These are phyloP conservation scores for Capronia americana DNA, from an alignment of 2,329 filamentous ascomycete species.

Conservation along the genomic window DNA sequence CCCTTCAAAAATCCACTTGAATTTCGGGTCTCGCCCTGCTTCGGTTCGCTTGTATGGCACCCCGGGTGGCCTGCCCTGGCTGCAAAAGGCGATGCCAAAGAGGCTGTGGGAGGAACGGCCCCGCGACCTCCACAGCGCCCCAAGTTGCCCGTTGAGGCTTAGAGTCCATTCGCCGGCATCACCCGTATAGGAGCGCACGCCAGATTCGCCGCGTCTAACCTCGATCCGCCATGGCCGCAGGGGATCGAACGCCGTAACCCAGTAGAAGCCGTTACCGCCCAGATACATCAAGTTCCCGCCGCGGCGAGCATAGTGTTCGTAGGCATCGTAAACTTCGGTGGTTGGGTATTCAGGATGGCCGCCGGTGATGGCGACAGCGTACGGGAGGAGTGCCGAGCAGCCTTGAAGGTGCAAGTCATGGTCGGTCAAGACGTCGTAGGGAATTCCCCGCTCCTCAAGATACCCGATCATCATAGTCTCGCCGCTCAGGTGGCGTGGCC, in stretches of 20 bases:
- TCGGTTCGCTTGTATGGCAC: slow-evolving; percentile 39
- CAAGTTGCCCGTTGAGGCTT: slow-evolving; percentile 42
- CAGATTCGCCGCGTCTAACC: slow-evolving; percentile 45
- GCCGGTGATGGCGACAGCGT: slow-evolving; percentile 42
- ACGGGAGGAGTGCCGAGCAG: slow-evolving; percentile 32
- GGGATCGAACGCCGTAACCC: slow-evolving; percentile 29
- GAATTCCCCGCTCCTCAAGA: slow-evolving; percentile 43
- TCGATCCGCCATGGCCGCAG: slow-evolving; percentile 44
- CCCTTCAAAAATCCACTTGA: slow-evolving; percentile 36
- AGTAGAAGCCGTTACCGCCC: too few species aligned
- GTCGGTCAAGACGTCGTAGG: slow-evolving; percentile 49
- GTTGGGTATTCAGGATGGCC: slow-evolving; percentile 48
- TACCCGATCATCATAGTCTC: slow-evolving; percentile 48
- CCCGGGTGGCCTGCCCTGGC: slow-evolving; percentile 43
- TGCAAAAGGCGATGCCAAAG: slow-evolving; percentile 44
- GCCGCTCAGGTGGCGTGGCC: slow-evolving; percentile 48
- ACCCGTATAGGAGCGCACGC: slow-evolving; percentile 38
- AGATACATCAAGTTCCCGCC: slow-evolving; percentile 49
- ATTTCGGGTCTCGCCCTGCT: slow-evolving; percentile 24
- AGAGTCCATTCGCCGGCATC: slow-evolving; percentile 43
- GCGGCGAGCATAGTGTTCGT: slow-evolving; percentile 40
- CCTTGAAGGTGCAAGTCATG: slow-evolving; percentile 46
- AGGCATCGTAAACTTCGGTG: slow-evolving; percentile 41
- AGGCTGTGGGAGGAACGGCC: slow-evolving; percentile 43
- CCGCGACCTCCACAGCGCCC: slow-evolving; percentile 45